phyloP scores from a whole-genome alignment of 495 filamentous ascomycete species.

The Xylaria sp. region DNA sequence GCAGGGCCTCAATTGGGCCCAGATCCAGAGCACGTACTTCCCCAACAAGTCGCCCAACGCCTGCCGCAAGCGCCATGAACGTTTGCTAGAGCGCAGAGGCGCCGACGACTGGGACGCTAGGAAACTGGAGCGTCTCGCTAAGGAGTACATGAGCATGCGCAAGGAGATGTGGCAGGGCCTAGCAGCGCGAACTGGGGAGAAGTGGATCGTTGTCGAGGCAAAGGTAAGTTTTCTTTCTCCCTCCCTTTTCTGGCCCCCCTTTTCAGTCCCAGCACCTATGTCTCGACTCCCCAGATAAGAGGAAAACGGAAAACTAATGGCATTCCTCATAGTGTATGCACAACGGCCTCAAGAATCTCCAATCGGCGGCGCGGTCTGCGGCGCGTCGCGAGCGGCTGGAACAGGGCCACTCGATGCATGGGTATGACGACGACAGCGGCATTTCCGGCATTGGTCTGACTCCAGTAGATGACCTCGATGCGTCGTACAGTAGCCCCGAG shows the following conservation, averaged over 20 bases:
- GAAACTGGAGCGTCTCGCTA: slow-evolving; percentile 69
- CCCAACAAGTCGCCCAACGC: slow-evolving; percentile 77
- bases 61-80: slow-evolving; percentile 79
- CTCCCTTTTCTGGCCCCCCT: slow-evolving; percentile 16
- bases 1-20: slow-evolving; percentile 72
- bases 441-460: slow-evolving; percentile 58
- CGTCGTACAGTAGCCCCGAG: slow-evolving; percentile 56
- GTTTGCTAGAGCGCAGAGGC: slow-evolving; percentile 70
- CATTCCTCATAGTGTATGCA: slow-evolving; percentile 57
- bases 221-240: slow-evolving; percentile 59
- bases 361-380: slow-evolving; percentile 57
- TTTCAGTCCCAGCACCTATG: slow-evolving; percentile 6
- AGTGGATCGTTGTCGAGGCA: slow-evolving; percentile 72
- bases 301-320: slow-evolving; percentile 6
- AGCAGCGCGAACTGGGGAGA: slow-evolving; percentile 67
- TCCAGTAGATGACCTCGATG: slow-evolving; percentile 57
- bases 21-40: slow-evolving; percentile 72
- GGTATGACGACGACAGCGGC: slow-evolving; percentile 59
- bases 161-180: slow-evolving; percentile 75
- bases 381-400: slow-evolving; percentile 60
- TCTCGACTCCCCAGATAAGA: background rate
- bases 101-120: slow-evolving; percentile 72
- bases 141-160: slow-evolving; percentile 71
- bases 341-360: slow-evolving; percentile 65
- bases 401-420: slow-evolving; percentile 41